A percentile compares a stretch with the other conserved stretches of the same genome.
Evolutionary conservation across 116 monocot species (phyloP).

Genomic region (Posidonia oceanica): DNA sequence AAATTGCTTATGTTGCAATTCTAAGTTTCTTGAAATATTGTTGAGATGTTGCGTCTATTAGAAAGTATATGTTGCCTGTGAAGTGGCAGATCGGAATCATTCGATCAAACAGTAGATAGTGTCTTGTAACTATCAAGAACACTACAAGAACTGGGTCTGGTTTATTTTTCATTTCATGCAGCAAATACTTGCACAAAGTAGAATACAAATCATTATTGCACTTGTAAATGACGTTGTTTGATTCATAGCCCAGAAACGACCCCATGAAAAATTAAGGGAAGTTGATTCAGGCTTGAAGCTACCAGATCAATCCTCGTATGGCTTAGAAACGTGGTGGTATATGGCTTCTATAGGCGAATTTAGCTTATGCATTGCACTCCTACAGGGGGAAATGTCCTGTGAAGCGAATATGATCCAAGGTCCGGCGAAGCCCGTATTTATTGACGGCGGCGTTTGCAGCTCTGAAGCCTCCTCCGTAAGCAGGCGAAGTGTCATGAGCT

Average conservation of each 20-base stretch:
- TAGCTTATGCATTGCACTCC: too few relatives aligned
- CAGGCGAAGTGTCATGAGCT: constrained; percentile 61
- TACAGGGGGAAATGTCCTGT: constrained; percentile 53
- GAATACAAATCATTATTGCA: background rate
- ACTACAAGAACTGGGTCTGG: too few relatives aligned
- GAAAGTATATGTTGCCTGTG: too few relatives aligned
- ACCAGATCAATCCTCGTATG: background rate
- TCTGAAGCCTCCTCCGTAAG: constrained; percentile 91
- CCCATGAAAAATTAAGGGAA: background rate
- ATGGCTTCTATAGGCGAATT: too few relatives aligned
- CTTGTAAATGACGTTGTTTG: background rate
- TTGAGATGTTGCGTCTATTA: too few relatives aligned
- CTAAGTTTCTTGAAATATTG: too few relatives aligned
- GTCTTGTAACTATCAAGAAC: too few relatives aligned
- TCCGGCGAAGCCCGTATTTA: constrained; percentile 64
- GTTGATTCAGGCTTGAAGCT: background rate
- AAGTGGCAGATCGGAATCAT: too few relatives aligned
- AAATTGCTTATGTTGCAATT: too few relatives aligned
- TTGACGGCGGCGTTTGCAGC: constrained; percentile 61
- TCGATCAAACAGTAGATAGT: too few relatives aligned
- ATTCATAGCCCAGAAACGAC: background rate
- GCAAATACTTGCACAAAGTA: background rate
- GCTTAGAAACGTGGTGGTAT: background rate
- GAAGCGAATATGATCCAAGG: constrained; percentile 62
- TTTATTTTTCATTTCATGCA: too few relatives aligned